phyloP scores from a whole-genome alignment of 331 rosid genomes.

The Cydonia oblonga region DNA sequence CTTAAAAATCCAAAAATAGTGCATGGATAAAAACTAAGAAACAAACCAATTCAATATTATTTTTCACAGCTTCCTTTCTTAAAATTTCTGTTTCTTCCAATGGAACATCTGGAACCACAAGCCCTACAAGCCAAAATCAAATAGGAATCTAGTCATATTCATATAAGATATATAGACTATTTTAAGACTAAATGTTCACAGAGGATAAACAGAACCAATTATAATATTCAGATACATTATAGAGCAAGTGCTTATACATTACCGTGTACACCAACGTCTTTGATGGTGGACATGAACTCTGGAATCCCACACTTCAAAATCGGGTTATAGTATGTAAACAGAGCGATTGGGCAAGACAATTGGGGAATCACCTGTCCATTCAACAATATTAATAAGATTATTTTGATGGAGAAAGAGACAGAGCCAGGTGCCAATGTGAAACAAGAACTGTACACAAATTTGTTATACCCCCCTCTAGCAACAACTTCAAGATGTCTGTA shows the following conservation, averaged over 20 bases:
- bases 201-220: background rate
- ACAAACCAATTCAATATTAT: conserved; percentile 75
- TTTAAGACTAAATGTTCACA: background rate
- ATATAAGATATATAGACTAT: background rate
- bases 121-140: conserved; percentile 37
- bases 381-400: conserved; percentile 3
- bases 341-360: conserved; percentile 72
- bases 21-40: background rate
- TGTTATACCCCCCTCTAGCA: too few species aligned
- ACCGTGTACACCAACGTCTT: conserved; percentile 69
- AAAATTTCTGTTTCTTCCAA: conserved; percentile 61
- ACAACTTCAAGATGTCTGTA: background rate
- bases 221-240: background rate
- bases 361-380: conserved; percentile 70
- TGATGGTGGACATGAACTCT: conserved; percentile 62
- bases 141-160: background rate
- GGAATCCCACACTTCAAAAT: conserved; percentile 78
- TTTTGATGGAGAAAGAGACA: background rate
- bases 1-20: background rate
- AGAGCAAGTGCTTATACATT: conserved; percentile 9
- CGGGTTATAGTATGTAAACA: conserved; percentile 82
- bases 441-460: background rate
- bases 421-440: background rate
- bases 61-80: conserved; percentile 64
- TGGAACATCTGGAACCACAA: conserved; percentile 95